Evolutionary conservation across 495 filamentous ascomycete genomes (phyloP), one percentile per base, ranked within the genome.

Genomic region (Podospora australis): DNA sequence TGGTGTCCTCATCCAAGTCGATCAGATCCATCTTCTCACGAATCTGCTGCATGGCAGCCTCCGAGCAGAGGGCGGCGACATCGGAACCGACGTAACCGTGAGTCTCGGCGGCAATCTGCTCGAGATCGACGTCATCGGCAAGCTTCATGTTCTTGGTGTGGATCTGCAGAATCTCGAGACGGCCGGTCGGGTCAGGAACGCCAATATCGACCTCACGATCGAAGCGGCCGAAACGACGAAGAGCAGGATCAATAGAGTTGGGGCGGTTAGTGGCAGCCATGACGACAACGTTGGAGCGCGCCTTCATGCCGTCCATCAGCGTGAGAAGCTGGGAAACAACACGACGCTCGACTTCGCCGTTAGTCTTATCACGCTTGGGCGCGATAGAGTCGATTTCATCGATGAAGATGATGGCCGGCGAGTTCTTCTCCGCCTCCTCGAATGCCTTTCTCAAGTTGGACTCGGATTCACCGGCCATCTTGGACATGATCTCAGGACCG

Each of bases 121-220:
- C 90, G 17, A 98, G 83, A 63, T 98, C 92, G 34, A 98, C 92
- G 65, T 97, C 92, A 38, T 96, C 94, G 39, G 74, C 89, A 23
- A 98, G 81, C 78, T 97, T 98, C 92, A 98, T 98, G 81, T 98
- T 98, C 83, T 98, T 98, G 58, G 94, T 97, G 76, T 98, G 92
- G 55, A 98, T 98, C 70, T 90, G 86, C 40, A 98, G 81, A 65
- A 98, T 96, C 75, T 98, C 92, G 35, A 98, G 86, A 80, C 94
- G 92, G 53, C 92, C 92, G 62, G 92, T 97, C 44, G 94, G 92
- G 70, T 97, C 91, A 26, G 91, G 91, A 54, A 97, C 96, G 55
- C 91, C 90, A 57, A 97, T 96, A 62, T 97, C 91, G 50, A 97
- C 91, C 67, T 97, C 91, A 69, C 91, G 92, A 69, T 96, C 91